Base-by-base conservation (phyloP, 2,329 filamentous ascomycete genomes). In the Aureobasidium sp. region DNA sequence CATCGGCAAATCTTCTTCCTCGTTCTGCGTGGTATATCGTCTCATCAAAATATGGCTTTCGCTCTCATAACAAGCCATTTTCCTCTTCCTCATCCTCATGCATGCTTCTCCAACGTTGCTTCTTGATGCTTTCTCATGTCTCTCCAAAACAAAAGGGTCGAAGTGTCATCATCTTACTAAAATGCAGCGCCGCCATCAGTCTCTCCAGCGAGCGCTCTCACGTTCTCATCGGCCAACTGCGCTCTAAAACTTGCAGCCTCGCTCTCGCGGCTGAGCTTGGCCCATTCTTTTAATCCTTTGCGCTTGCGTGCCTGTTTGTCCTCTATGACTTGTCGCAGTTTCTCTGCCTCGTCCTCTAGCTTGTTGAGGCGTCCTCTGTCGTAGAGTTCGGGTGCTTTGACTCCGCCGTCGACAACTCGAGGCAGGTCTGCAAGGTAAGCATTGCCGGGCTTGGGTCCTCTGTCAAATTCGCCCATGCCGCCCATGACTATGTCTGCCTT, bases 261-360 rank as follows among this genome's bases (percentile, higher is more conserved):
- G 17, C 72, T 74, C 62, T 81, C 79, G 14, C 75, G 68, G 62
- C 75, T 74, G 63, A 79, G 64, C 7, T 70, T 65, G 48, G 78
- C 78, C 79, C 78, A 81, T 57, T 80, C 79, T 62, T 73, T 69
- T 59, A 79, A 63, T 25, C 70, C 71, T 64, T 74, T 74, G 42
- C 78, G 67, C 65, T 77, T 79, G 60, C 71, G 71, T 31, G 70
- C 70, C 65, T 81, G 77, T 67, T 77, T 79, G 64, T 76, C 76
- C 44, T 78, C 78, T 60, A 81, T 79, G 64, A 72, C 64, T 63
- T 75, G 72, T 27, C 78, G 68, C 64, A 81, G 64, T 66, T 72
- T 76, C 63, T 76, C 73, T 1, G 77, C 74, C 53, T 81, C 78
- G 11, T 80, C 76, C 63, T 80, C 77, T 14, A 81, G 67, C 67